Conservation (phyloP, 768 basidiomycete species). For the Pleurotus pulmonarius region DNA sequence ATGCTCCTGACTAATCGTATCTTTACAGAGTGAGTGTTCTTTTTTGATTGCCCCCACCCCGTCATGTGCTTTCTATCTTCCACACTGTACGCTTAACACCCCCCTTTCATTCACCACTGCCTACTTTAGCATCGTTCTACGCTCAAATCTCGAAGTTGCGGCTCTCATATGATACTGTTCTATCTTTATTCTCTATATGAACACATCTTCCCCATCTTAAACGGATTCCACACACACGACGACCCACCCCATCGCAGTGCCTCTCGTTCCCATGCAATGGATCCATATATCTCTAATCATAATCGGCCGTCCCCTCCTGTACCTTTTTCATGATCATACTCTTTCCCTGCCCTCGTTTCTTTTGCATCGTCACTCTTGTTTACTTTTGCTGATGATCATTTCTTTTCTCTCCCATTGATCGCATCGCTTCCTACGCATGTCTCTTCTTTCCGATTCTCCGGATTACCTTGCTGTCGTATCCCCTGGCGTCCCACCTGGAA, state of each 20-base stretch:
- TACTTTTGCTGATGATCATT: constrained; percentile 13
- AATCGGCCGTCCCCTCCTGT: constrained; percentile 1
- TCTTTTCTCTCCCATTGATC: constrained; percentile 10
- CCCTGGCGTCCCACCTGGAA: constrained; percentile 13
- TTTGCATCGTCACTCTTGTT: neutral
- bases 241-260: constrained; percentile 7
- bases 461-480: constrained; percentile 11
- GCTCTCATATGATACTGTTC: constrained; percentile 50
- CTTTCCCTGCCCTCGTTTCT: neutral
- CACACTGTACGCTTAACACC: constrained; percentile 29
- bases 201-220: neutral
- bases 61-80: constrained; percentile 13
- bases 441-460: constrained; percentile 19
- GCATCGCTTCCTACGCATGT: constrained; percentile 11
- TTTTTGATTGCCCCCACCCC: constrained; percentile 18
- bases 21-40: constrained; percentile 60
- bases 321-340: neutral
- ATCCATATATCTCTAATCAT: constrained; percentile 1
- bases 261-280: neutral
- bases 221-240: neutral
- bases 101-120: constrained; percentile 14
- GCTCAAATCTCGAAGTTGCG: constrained; percentile 60
- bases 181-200: constrained; percentile 10
- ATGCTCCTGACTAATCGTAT: constrained; percentile 14
- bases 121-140: constrained; percentile 60